Conservation (phyloP, 768 basidiomycete species). For the Mycena leptocephala region DNA sequence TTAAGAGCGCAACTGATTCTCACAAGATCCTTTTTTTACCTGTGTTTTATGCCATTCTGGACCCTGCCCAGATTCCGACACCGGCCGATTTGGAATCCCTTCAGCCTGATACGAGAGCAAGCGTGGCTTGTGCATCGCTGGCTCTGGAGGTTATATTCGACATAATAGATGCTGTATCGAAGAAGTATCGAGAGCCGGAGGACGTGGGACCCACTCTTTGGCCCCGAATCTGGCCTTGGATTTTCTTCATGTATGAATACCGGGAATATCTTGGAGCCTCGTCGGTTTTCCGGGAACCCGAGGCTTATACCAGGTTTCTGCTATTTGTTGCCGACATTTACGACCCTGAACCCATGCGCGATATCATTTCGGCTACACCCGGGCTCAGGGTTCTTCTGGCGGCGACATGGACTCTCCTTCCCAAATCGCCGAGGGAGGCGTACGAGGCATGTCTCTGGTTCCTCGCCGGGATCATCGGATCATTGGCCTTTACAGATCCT, state of each 20-base stretch:
- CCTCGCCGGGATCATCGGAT: too few relatives aligned
- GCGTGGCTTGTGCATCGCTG: conserved; percentile 1
- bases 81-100: background rate
- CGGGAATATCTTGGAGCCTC: background rate
- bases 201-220: too few relatives aligned
- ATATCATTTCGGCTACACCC: too few relatives aligned
- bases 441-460: background rate
- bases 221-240: too few relatives aligned
- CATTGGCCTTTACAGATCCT: too few relatives aligned
- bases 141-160: conserved; percentile 6
- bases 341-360: background rate
- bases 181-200: background rate
- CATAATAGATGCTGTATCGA: background rate
- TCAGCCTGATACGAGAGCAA: conserved; percentile 1
- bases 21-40: conserved; percentile 8
- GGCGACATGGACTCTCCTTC: background rate
- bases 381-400: too few relatives aligned
- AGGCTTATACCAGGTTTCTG: conserved; percentile 7
- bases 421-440: background rate
- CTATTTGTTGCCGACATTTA: background rate
- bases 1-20: background rate
- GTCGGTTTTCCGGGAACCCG: too few relatives aligned
- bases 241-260: too few relatives aligned
- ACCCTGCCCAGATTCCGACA: background rate
- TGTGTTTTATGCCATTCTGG: background rate